phyloP scores from a whole-genome alignment of 495 filamentous ascomycete genomes.

The Emericellopsis terricola region DNA sequence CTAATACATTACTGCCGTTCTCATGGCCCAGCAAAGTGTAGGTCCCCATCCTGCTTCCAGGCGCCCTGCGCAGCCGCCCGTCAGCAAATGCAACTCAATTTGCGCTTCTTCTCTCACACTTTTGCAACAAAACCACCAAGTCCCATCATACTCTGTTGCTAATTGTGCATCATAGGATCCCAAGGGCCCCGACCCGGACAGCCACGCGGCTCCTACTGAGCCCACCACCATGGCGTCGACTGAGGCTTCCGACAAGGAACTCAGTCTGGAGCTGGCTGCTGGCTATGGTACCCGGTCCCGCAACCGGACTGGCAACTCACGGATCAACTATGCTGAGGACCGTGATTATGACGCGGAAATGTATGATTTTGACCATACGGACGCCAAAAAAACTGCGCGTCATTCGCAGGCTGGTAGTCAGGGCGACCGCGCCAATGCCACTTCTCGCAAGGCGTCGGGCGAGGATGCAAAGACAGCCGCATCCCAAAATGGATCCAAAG shows the following conservation, averaged over 20 bases:
- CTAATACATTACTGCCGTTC: too few relatives aligned
- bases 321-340: constrained; percentile 94
- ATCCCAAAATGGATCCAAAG: constrained; percentile 10
- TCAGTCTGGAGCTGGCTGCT: constrained; percentile 26
- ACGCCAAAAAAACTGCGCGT: constrained; percentile 29
- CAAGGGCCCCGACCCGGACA: constrained; percentile 2
- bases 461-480: constrained; percentile 12
- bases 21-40: not conserved
- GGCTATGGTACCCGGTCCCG: constrained; percentile 93
- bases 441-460: constrained; percentile 8
- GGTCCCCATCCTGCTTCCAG: not conserved
- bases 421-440: constrained; percentile 7
- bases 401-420: constrained; percentile 5
- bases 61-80: too few relatives aligned
- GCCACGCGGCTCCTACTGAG: constrained; percentile 1
- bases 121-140: too few relatives aligned
- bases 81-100: too few relatives aligned
- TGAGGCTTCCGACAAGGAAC: constrained; percentile 18
- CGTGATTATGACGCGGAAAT: constrained; percentile 80
- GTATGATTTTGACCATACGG: constrained; percentile 29
- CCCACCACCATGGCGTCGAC: constrained; percentile 23
- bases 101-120: too few relatives aligned
- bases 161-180: too few relatives aligned
- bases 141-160: too few relatives aligned
- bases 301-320: constrained; percentile 62